phyloP scores from a whole-genome alignment of 2,329 filamentous ascomycete genomes.

The Colletotrichum sublineola region DNA sequence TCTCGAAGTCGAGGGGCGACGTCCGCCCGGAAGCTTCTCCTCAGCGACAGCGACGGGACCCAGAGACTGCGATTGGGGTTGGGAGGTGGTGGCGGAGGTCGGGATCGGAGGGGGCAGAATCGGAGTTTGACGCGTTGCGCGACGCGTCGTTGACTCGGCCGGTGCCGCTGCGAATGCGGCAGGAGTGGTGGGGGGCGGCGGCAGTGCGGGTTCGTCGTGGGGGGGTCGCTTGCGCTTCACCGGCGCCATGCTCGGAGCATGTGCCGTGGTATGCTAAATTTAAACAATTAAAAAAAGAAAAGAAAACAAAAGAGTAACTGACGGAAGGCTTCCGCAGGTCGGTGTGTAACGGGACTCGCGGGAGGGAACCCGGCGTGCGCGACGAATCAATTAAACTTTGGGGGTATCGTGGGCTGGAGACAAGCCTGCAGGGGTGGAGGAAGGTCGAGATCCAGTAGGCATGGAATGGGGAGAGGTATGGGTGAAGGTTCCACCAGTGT shows the following conservation, averaged over 20 bases:
- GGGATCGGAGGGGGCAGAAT: slow-evolving; percentile 51
- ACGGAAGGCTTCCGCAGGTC: neutral
- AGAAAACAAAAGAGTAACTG: neutral
- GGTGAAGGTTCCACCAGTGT: neutral
- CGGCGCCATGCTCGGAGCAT: slow-evolving; percentile 46
- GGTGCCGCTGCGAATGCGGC: slow-evolving; percentile 38
- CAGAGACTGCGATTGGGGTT: slow-evolving; percentile 40
- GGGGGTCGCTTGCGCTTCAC: slow-evolving; percentile 54
- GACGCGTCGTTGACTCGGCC: slow-evolving; percentile 51
- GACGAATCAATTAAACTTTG: slow-evolving; percentile 37
- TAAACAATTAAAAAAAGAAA: neutral
- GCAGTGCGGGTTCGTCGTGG: slow-evolving; percentile 45
- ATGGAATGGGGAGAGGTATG: slow-evolving; percentile 2
- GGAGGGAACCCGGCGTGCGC: neutral
- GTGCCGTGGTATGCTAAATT: neutral
- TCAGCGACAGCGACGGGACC: slow-evolving; percentile 41
- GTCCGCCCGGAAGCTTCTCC: slow-evolving; percentile 45
- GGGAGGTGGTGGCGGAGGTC: slow-evolving; percentile 42
- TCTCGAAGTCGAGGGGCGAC: slow-evolving; percentile 33
- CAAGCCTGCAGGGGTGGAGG: slow-evolving; percentile 32
- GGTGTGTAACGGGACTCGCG: neutral
- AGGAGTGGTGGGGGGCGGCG: slow-evolving; percentile 38
- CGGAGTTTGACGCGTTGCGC: slow-evolving; percentile 57
- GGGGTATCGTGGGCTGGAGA: slow-evolving; percentile 23
- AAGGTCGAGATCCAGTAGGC: neutral